These are phyloP conservation scores for Fraxinus albicans DNA, from an alignment of 305 asterid genomes.

Conservation along the genomic window DNA sequence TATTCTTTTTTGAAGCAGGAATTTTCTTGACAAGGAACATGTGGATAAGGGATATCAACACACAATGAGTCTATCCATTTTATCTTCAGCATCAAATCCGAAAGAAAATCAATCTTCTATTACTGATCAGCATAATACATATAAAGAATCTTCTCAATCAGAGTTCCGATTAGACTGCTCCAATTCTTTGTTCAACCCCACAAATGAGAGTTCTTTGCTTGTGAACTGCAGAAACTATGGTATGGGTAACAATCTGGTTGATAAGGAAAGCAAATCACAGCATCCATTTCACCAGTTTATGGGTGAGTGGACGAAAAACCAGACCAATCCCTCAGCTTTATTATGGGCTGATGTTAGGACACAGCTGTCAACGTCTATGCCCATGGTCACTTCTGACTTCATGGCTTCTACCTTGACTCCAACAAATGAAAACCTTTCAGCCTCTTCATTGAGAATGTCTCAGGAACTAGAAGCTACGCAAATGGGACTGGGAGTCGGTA, in stretches of 20 bases:
- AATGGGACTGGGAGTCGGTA: conserved; percentile 71
- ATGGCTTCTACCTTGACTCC: conserved; percentile 63
- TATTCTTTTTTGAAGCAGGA: conserved; percentile 32
- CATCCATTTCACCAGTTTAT: conserved; percentile 53
- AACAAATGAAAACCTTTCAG: conserved; percentile 34
- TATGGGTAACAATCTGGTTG: conserved; percentile 14
- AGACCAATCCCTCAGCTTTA: conserved; percentile 25
- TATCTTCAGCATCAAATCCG: conserved; percentile 30
- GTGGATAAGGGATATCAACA: conserved; percentile 34
- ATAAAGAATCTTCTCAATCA: conserved; percentile 26
- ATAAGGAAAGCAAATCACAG: conserved; percentile 32
- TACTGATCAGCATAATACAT: conserved; percentile 30
- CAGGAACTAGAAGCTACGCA: conserved; percentile 45
- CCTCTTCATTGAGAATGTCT: conserved; percentile 42
- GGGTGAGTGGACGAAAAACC: conserved; percentile 61
- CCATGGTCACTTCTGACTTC: conserved; percentile 51
- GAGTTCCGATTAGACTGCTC: conserved; percentile 76
- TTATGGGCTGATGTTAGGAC: conserved; percentile 54
- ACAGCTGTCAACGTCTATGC: conserved; percentile 79
- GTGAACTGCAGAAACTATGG: conserved; percentile 15
- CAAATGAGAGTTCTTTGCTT: conserved; percentile 42
- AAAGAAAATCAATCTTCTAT: conserved; percentile 30
- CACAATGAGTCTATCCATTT: conserved; percentile 23
- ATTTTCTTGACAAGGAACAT: conserved; percentile 36
- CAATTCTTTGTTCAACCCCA: conserved; percentile 75